Percentiles rank a stretch among this genome's conserved stretches.
These are phyloP conservation scores for Toxicodendron radicans DNA, from an alignment of 345 rosid genomes.

Conservation along the genomic window DNA sequence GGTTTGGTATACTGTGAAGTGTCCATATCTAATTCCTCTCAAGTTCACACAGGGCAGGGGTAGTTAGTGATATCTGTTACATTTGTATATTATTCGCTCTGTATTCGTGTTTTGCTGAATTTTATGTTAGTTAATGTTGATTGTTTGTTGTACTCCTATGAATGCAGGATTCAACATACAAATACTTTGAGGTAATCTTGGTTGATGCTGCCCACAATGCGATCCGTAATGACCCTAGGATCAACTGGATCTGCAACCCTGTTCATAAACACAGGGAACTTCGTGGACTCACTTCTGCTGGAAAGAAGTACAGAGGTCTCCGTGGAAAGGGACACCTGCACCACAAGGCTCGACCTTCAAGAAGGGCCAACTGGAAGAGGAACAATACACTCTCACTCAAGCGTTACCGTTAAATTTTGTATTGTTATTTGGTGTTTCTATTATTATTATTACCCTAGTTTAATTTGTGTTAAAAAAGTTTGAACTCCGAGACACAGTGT, in stretches of 20 bases:
- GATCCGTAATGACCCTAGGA: constrained; percentile 71
- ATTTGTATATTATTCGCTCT: background rate
- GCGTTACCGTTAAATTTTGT: constrained; percentile 56
- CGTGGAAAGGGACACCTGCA: constrained; percentile 75
- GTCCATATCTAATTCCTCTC: background rate
- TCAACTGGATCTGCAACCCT: constrained; percentile 84
- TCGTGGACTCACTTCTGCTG: constrained; percentile 81
- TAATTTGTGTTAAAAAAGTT: constrained; percentile 13
- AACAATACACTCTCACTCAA: constrained; percentile 59
- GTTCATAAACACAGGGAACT: constrained; percentile 88
- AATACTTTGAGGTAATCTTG: constrained; percentile 70
- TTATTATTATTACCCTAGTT: constrained; percentile 20
- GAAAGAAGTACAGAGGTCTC: constrained; percentile 81
- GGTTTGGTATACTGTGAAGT: background rate
- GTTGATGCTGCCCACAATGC: constrained; percentile 79
- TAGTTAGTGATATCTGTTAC: background rate
- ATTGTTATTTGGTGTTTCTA: constrained; percentile 16
- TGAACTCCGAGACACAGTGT: background rate
- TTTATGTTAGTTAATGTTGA: background rate
- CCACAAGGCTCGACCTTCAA: constrained; percentile 78
- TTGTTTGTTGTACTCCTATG: background rate
- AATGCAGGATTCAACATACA: constrained; percentile 73
- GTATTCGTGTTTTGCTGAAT: background rate
- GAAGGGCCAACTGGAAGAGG: constrained; percentile 84
- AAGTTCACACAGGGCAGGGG: background rate